Percentiles rank a stretch among this genome's conserved stretches.
Evolutionary conservation across 2,329 filamentous ascomycete species (phyloP).

Genomic region (Truncatella angustata): DNA sequence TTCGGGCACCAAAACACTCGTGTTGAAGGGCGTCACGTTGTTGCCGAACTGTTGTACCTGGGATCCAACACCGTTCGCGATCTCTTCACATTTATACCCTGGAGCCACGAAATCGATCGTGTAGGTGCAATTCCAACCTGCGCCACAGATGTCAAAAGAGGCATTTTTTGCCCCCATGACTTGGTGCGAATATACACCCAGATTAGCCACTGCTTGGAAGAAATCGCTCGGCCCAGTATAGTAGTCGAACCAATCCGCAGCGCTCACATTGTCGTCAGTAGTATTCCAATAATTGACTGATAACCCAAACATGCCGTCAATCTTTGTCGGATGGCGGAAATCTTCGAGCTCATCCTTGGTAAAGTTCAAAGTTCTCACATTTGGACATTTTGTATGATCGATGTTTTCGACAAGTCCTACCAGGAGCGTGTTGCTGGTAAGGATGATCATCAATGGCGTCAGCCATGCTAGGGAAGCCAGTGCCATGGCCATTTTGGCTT

Average conservation of each 20-base stretch:
- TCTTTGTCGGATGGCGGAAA: slow-evolving; percentile 28
- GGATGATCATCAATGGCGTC: slow-evolving; percentile 36
- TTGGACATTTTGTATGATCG: slow-evolving; percentile 27
- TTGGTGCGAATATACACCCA: slow-evolving; percentile 23
- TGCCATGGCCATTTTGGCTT: slow-evolving; percentile 31
- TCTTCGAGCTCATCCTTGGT: slow-evolving; percentile 31
- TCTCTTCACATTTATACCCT: slow-evolving; percentile 36
- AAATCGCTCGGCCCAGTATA: slow-evolving; percentile 23
- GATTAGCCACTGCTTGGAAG: slow-evolving; percentile 25
- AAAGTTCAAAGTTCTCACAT: slow-evolving; percentile 32
- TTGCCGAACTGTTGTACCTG: slow-evolving; percentile 25
- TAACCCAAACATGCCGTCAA: slow-evolving; percentile 24
- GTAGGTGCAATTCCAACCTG: slow-evolving; percentile 39
- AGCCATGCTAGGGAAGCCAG: slow-evolving; percentile 34
- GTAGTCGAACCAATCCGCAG: slow-evolving; percentile 31
- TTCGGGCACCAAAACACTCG: slow-evolving; percentile 28
- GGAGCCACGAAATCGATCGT: slow-evolving; percentile 34
- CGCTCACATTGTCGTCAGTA: slow-evolving; percentile 18
- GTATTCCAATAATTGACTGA: slow-evolving; percentile 32
- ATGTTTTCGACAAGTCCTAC: slow-evolving; percentile 24
- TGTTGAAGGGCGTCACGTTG: slow-evolving; percentile 29
- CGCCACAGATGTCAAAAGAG: slow-evolving; percentile 32
- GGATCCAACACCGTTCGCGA: slow-evolving; percentile 28
- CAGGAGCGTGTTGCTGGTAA: slow-evolving; percentile 35
- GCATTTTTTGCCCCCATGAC: slow-evolving; percentile 25